Percentiles rank a stretch among this genome's conserved stretches.
Evolutionary conservation across 139 green algal species (phyloP).

Genomic region (Diplosphaera chodatii): DNA sequence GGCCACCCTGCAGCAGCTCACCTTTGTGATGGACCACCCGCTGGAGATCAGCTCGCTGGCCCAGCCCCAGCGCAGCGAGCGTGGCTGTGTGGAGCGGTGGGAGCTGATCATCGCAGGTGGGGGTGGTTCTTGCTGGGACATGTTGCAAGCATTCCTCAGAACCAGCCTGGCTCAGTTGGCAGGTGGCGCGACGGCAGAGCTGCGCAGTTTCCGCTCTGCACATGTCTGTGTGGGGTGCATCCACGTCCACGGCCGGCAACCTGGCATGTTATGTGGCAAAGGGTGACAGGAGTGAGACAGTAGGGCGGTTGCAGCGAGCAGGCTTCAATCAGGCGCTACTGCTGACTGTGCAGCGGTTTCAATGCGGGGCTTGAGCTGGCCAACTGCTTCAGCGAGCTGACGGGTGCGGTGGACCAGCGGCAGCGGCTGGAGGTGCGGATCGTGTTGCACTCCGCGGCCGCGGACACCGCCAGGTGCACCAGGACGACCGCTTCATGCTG

Average conservation of each 20-base stretch:
- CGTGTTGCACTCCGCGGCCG: constrained; percentile 30
- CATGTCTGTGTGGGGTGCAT: no score
- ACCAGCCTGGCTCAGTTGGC: no score
- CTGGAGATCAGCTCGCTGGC: constrained; percentile 90
- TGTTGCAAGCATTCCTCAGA: no score
- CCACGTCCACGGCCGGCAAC: no score
- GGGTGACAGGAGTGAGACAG: no score
- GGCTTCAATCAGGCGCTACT: no score
- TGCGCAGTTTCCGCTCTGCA: constrained; percentile 61
- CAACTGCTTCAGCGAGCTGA: constrained; percentile 95
- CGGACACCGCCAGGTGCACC: not conserved
- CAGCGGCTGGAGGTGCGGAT: constrained; percentile 84
- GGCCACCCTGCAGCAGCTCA: constrained; percentile 80
- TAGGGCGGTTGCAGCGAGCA: no score
- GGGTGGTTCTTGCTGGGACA: no score
- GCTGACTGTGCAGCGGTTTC: not conserved
- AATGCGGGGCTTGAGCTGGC: constrained; percentile 83
- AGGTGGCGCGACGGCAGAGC: no score
- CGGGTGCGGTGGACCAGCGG: constrained; percentile 93
- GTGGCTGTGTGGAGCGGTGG: constrained; percentile 88
- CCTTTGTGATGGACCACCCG: constrained; percentile 94
- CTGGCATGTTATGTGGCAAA: no score
- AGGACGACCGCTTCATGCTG: no score
- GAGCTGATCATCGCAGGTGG: constrained; percentile 89
- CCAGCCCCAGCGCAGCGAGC: constrained; percentile 85